Base-by-base conservation (phyloP, 1,284 basidiomycete species). In the Moniliophthora roreri region DNA sequence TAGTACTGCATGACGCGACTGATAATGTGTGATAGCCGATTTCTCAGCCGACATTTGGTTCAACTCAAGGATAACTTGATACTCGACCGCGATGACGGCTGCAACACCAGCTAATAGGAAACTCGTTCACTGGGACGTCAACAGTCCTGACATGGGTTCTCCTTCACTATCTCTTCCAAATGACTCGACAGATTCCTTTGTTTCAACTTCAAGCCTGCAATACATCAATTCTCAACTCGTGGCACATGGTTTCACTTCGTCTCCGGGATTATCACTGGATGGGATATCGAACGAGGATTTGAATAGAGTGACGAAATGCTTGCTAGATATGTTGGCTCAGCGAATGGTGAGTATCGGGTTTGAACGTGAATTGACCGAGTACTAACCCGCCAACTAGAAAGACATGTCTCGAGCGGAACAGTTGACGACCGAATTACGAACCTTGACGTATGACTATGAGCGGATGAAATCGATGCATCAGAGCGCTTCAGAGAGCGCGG, bases 321-420 rank as follows among this genome's bases (percentile, higher is more conserved):
- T 95, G 26, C 74, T 91, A n/a, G 80, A 82, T 13, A 79, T 95
- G 75, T 73, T 95, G 28, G 79, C 87, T 51, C 87, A 93, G 63
- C 76, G 90, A 60, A 75, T 91, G 60, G 93, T 95, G 65, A 60
- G 89, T 82, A 20, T 46, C 57, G 46, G 42, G 11, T 23, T 18
- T 20, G 20, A 2, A 23, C 23, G 13, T 21, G 26, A 23, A 49
- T 16, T 32, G 26, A 7, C 6, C 24, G n/a, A 5, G 21, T 26
- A 28, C 46, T 53, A 9, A 59, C 32, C 40, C 23, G 42, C 21
- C 24, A 23, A 58, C 38, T 60, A 92, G 93, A 81, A 87, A 62
- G 93, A 95, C 66, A 86, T 94, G 76, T 72, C 80, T 9, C 77
- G 83, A n/a, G 82, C 89, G 20, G 93, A 96, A 59, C 81, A 88